A percentile compares a stretch with the other conserved stretches of the same genome.
phyloP scores from a whole-genome alignment of 2,329 filamentous ascomycete species.

The Epicoccum sorghinum region DNA sequence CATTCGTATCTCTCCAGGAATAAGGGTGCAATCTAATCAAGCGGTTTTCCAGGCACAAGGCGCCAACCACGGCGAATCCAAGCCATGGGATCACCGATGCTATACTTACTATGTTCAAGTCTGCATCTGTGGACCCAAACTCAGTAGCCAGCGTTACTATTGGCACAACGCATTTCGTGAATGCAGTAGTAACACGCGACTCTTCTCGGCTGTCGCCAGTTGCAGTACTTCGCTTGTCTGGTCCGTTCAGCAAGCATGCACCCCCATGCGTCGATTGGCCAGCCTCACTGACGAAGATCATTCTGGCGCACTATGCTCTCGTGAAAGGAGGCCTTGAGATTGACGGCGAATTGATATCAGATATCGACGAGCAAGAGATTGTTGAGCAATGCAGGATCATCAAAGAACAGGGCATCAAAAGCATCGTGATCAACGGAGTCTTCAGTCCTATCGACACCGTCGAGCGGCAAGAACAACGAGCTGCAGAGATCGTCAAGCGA shows the following conservation, averaged over 20 bases:
- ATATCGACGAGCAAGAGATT: conserved; percentile 54
- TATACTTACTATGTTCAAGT: conserved; percentile 46
- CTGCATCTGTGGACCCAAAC: conserved; percentile 36
- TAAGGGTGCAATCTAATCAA: neutral
- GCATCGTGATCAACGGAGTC: conserved; percentile 62
- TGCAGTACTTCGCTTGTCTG: conserved; percentile 59
- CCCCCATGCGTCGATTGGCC: conserved; percentile 60
- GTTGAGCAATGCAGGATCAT: conserved; percentile 53
- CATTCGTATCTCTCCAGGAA: neutral
- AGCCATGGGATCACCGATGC: conserved; percentile 46
- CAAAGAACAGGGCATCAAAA: conserved; percentile 51
- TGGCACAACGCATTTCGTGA: conserved; percentile 60
- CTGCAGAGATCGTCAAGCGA: conserved; percentile 55
- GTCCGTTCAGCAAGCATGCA: conserved; percentile 55
- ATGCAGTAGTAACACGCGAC: conserved; percentile 59
- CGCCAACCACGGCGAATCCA: conserved; percentile 46
- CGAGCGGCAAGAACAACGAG: conserved; percentile 59
- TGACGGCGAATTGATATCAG: conserved; percentile 54
- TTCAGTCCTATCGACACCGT: conserved; percentile 64
- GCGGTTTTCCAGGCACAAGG: conserved; percentile 41
- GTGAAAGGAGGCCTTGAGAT: conserved; percentile 59
- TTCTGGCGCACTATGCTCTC: conserved; percentile 53
- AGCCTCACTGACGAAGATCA: conserved; percentile 50
- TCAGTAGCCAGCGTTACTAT: conserved; percentile 55
- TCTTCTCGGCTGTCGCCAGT: conserved; percentile 57